Evolutionary conservation across 257 asterid species (phyloP).

Genomic region (Rauvolfia tetraphylla): DNA sequence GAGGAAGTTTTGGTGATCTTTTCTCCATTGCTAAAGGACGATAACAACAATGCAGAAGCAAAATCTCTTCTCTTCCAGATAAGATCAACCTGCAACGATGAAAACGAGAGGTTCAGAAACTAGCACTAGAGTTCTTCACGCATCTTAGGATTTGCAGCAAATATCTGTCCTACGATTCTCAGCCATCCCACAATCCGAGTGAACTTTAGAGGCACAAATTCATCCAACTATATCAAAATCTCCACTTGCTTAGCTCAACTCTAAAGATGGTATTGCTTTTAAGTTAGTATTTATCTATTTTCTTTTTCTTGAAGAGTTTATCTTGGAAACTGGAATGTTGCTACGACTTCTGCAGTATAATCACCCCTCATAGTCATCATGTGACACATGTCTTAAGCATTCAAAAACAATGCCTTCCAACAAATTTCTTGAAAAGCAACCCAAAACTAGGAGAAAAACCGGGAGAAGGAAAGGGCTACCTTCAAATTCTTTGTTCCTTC

Average conservation of each 20-base stretch:
- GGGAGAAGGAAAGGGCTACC: conserved; percentile 18
- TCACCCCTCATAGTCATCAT: not conserved
- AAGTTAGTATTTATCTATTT: conserved; percentile 7
- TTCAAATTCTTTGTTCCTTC: not conserved
- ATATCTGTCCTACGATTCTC: not conserved
- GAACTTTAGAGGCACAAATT: not conserved
- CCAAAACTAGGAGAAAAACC: conserved; percentile 12
- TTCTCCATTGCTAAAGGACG: conserved; percentile 35
- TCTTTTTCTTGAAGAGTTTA: conserved; percentile 20
- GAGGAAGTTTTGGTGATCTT: conserved; percentile 38
- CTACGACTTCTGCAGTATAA: not conserved
- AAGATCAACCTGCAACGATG: conserved; percentile 11
- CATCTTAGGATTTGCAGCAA: conserved; percentile 3
- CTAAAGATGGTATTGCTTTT: conserved; percentile 1
- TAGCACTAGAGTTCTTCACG: not conserved
- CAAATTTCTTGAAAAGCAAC: conserved; percentile 1
- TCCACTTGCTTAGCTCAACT: conserved; percentile 1
- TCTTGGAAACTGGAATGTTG: not conserved
- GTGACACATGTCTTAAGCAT: conserved; percentile 7
- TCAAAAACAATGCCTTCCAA: not conserved
- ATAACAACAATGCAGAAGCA: conserved; percentile 14
- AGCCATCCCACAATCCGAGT: not conserved
- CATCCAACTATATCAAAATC: not conserved
- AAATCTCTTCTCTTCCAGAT: not conserved
- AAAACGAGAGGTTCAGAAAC: not conserved